A percentile compares a stretch with the other conserved stretches of the same genome.
These are phyloP conservation scores for Trametes elegans DNA, from an alignment of 768 basidiomycete species.

Conservation along the genomic window DNA sequence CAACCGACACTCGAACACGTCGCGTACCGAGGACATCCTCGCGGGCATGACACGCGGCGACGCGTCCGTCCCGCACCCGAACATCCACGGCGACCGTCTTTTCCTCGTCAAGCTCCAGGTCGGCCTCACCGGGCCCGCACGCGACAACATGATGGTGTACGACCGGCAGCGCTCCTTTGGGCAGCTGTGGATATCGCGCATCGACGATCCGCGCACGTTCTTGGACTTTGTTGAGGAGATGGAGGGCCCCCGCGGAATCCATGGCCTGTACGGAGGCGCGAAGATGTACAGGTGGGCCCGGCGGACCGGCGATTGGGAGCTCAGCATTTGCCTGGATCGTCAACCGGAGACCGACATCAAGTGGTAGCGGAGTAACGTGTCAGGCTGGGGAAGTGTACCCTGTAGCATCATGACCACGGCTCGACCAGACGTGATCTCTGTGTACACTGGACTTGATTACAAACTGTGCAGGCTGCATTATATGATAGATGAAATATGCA, in stretches of 20 bases:
- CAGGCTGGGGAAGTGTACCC: background rate
- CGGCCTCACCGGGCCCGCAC: background rate
- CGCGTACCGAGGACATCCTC: conserved; percentile 26
- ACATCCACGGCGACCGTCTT: conserved; percentile 34
- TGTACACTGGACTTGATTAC: too few relatives aligned
- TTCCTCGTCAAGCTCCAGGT: conserved; percentile 42
- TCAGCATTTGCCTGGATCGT: conserved; percentile 26
- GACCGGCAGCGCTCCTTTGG: conserved; percentile 40
- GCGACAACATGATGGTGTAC: conserved; percentile 33
- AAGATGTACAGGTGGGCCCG: conserved; percentile 33
- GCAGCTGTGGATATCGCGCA: conserved; percentile 30
- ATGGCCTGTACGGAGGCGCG: conserved; percentile 17
- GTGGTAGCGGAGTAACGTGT: conserved; percentile 23
- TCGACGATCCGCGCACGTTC: conserved; percentile 19
- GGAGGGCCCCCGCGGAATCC: conserved; percentile 18
- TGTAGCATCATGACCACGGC: too few relatives aligned
- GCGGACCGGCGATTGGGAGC: conserved; percentile 22
- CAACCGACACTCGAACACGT: conserved; percentile 19
- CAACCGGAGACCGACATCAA: conserved; percentile 17
- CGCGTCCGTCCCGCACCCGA: conserved; percentile 23
- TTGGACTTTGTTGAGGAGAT: conserved; percentile 21
- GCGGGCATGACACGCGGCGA: background rate
- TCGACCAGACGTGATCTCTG: too few relatives aligned
- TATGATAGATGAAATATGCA: too few relatives aligned
- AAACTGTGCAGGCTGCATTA: too few relatives aligned